These are phyloP conservation scores for Chalciporus piperatus DNA, from an alignment of 768 basidiomycete species.

Conservation along the genomic window DNA sequence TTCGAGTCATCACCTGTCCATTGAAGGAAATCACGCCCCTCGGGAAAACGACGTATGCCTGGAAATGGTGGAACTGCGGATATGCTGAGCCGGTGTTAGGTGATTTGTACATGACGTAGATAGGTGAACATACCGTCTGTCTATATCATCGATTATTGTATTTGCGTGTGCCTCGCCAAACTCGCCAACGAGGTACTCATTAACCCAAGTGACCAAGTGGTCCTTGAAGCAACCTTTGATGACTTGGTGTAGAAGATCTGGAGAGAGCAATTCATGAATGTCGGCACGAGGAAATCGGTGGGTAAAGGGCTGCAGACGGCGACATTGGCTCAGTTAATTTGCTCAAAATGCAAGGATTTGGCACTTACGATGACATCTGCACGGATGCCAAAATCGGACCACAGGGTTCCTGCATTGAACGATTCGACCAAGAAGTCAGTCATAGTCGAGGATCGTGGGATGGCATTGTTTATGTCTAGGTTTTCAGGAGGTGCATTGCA, in stretches of 20 bases:
- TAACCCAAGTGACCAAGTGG: slow-evolving; percentile 38
- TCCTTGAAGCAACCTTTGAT: slow-evolving; percentile 44
- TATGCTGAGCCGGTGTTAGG: slow-evolving; percentile 9
- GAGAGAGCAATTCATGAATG: slow-evolving; percentile 5
- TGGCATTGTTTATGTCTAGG: slow-evolving; percentile 6
- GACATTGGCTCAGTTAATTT: not conserved
- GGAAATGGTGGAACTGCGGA: slow-evolving; percentile 11
- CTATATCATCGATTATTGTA: slow-evolving; percentile 35
- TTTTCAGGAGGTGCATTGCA: slow-evolving; percentile 17
- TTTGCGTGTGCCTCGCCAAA: slow-evolving; percentile 19
- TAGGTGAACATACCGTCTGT: slow-evolving; percentile 27
- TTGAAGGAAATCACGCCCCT: slow-evolving; percentile 30
- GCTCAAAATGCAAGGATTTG: not conserved
- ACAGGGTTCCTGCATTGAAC: slow-evolving; percentile 24
- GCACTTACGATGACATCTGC: slow-evolving; percentile 31
- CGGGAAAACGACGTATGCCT: slow-evolving; percentile 22
- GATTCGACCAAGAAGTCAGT: slow-evolving; percentile 9
- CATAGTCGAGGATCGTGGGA: slow-evolving; percentile 1
- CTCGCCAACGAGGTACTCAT: slow-evolving; percentile 24
- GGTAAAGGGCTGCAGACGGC: slow-evolving; percentile 1
- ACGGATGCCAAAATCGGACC: slow-evolving; percentile 35
- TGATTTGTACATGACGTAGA: not conserved
- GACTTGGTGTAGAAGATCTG: slow-evolving; percentile 31
- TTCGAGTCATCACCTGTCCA: slow-evolving; percentile 40
- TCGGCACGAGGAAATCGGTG: slow-evolving; percentile 2